Percentiles rank a stretch among this genome's conserved stretches.
Evolutionary conservation across 2,329 filamentous ascomycete genomes (phyloP).

Genomic region (Scedosporium minutisporum): DNA sequence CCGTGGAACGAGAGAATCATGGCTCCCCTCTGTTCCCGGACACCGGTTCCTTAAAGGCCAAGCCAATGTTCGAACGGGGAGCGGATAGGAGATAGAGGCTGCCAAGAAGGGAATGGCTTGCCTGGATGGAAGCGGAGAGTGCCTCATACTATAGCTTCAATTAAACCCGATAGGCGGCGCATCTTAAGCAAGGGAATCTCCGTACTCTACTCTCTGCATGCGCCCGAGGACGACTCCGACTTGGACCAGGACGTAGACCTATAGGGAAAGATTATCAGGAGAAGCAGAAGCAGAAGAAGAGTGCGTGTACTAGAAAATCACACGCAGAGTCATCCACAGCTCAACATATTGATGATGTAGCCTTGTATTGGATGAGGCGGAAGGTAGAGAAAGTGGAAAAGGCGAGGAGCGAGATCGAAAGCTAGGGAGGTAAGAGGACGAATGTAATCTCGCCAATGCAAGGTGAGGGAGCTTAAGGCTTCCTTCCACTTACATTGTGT

Average conservation of each 20-base stretch:
- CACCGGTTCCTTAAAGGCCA: not conserved
- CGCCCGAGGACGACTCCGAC: not conserved
- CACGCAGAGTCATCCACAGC: not conserved
- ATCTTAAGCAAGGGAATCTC: not conserved
- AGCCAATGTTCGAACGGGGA: not conserved
- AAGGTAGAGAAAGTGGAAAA: not conserved
- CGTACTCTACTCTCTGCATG: not conserved
- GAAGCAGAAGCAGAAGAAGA: not conserved
- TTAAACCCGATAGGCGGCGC: conserved; percentile 1
- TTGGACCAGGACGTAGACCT: not conserved
- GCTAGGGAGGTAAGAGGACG: not conserved
- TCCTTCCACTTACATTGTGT: too few species aligned
- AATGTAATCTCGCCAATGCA: too few species aligned
- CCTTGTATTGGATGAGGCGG: not conserved
- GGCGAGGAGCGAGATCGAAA: not conserved
- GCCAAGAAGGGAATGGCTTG: not conserved
- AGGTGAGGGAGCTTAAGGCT: too few species aligned
- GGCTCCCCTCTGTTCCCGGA: not conserved
- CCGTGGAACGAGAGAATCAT: not conserved
- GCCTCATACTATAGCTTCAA: not conserved
- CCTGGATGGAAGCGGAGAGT: not conserved
- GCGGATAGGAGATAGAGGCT: not conserved
- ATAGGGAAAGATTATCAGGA: not conserved
- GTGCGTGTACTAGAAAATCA: not conserved
- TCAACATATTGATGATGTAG: not conserved